A percentile compares a stretch with the other conserved stretches of the same genome.
phyloP scores from a whole-genome alignment of 345 rosid species.

The Eucalyptus caleyi region DNA sequence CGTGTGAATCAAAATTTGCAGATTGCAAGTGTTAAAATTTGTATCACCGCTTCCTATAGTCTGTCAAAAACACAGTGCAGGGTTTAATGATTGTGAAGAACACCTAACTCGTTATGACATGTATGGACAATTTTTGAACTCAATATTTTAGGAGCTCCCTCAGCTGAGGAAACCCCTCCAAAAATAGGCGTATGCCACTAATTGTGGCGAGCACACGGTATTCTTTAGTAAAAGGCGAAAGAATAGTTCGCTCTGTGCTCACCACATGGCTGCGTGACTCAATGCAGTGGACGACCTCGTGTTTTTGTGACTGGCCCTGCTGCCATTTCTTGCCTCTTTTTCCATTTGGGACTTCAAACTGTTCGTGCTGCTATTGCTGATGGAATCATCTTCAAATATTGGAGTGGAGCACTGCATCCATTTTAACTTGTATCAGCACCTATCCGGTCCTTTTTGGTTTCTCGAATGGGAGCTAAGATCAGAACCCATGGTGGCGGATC shows the following conservation, averaged over 20 bases:
- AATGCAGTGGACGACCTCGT: background rate
- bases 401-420: background rate
- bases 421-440: background rate
- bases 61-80: too few relatives aligned
- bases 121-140: background rate
- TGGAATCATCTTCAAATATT: background rate
- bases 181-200: conserved; percentile 5
- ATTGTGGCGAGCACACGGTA: conserved; percentile 13
- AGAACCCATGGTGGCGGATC: background rate
- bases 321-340: background rate
- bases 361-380: background rate
- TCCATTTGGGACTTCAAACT: background rate
- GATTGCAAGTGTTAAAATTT: background rate
- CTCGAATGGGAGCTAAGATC: background rate
- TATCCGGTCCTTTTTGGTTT: background rate
- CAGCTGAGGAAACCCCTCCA: background rate
- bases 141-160: background rate
- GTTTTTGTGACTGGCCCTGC: background rate
- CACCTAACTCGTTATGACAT: too few relatives aligned
- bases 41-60: too few relatives aligned
- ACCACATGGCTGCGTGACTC: too few relatives aligned
- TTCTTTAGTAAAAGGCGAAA: conserved; percentile 44
- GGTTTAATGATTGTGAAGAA: too few relatives aligned
- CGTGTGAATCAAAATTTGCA: background rate
- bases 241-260: conserved; percentile 33